Percentiles rank a stretch among this genome's conserved stretches.
phyloP scores from a whole-genome alignment of 495 filamentous ascomycete genomes.

The Aspergillus panamensis region DNA sequence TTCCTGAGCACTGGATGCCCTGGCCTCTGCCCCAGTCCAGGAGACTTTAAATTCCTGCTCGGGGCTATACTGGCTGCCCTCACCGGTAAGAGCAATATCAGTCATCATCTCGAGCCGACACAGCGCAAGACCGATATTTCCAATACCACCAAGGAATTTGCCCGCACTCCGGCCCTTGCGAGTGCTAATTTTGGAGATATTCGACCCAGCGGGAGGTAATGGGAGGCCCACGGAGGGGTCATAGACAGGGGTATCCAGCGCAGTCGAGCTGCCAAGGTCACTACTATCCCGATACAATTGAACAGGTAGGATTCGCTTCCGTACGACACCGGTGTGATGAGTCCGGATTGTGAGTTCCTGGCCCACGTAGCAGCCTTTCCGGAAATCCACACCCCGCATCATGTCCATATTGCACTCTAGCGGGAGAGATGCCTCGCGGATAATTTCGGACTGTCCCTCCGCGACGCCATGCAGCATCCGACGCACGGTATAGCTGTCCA shows the following conservation, averaged over 20 bases:
- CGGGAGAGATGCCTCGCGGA: constrained; percentile 64
- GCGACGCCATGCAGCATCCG: constrained; percentile 75
- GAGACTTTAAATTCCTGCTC: constrained; percentile 54
- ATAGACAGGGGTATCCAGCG: constrained; percentile 50
- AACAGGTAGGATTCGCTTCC: constrained; percentile 85
- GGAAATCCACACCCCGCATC: constrained; percentile 79
- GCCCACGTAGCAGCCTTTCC: constrained; percentile 94
- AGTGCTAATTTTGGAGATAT: constrained; percentile 44
- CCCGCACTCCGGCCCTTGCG: constrained; percentile 66
- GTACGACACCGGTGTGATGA: constrained; percentile 85
- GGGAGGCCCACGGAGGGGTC: constrained; percentile 34
- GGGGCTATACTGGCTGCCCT: constrained; percentile 51
- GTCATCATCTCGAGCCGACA: constrained; percentile 91
- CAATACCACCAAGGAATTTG: constrained; percentile 70
- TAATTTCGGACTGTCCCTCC: constrained; percentile 79
- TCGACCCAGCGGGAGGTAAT: constrained; percentile 33
- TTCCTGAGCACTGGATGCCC: constrained; percentile 40
- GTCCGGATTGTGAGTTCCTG: constrained; percentile 96
- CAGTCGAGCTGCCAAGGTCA: constrained; percentile 28
- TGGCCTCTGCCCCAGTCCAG: constrained; percentile 40
- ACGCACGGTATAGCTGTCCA: constrained; percentile 59
- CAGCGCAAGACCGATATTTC: constrained; percentile 83
- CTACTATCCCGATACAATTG: constrained; percentile 57
- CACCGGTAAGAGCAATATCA: constrained; percentile 61
- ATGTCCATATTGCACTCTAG: constrained; percentile 83